phyloP scores from a whole-genome alignment of 306 rosid genomes.

The Comarum palustre region DNA sequence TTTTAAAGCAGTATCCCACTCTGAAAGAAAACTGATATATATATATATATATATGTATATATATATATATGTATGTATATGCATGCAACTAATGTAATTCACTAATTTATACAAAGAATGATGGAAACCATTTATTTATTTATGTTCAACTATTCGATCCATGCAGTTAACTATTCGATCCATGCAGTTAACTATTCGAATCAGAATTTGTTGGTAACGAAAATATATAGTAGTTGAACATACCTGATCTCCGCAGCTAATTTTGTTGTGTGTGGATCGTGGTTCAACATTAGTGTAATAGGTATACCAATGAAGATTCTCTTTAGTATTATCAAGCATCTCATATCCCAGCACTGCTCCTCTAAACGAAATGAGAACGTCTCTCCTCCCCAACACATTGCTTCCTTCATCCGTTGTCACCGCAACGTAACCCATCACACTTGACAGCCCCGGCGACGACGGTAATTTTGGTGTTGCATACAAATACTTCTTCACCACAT shows the following conservation, averaged over 20 bases:
- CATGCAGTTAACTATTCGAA: too few relatives aligned
- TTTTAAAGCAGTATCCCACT: too few relatives aligned
- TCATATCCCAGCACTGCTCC: conserved; percentile 41
- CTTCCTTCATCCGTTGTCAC: conserved; percentile 63
- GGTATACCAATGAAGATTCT: conserved; percentile 11
- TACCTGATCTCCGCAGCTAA: conserved; percentile 24
- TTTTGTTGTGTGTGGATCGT: background rate
- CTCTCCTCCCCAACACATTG: conserved; percentile 61
- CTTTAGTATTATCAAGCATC: conserved; percentile 30
- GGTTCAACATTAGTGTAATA: background rate
- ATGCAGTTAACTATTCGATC: too few relatives aligned
- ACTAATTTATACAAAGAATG: too few relatives aligned
- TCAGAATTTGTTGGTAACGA: too few relatives aligned
- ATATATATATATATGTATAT: too few relatives aligned
- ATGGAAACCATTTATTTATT: background rate
- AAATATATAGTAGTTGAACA: background rate
- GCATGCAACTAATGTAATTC: too few relatives aligned
- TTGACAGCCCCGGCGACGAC: conserved; percentile 53
- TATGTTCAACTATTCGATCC: too few relatives aligned
- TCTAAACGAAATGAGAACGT: conserved; percentile 67
- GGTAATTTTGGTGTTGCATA: conserved; percentile 35
- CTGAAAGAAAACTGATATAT: too few relatives aligned
- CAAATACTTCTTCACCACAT: conserved; percentile 36
- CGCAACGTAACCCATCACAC: conserved; percentile 65
- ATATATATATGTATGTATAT: too few relatives aligned